Percentiles rank a stretch among this genome's conserved stretches.
Conservation (phyloP, 768 basidiomycete species). For the Rhizopogon salebrosus region DNA sequence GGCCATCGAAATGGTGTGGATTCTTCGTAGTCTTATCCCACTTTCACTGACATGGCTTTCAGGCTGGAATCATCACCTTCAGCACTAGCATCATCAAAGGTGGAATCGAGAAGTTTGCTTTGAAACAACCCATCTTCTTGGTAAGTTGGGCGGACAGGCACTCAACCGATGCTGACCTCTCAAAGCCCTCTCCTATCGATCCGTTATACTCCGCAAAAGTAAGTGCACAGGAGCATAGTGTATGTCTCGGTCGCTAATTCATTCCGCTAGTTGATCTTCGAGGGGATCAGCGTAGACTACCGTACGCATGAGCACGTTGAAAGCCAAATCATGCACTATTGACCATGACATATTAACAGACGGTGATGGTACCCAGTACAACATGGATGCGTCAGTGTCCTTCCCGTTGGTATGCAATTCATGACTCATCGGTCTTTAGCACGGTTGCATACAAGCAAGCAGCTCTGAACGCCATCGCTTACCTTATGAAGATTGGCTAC, state of each 20-base stretch:
- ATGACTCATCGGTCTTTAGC: slow-evolving; percentile 24
- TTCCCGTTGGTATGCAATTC: not conserved
- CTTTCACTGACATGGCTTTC: not conserved
- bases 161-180: not conserved
- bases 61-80: slow-evolving; percentile 72
- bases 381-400: slow-evolving; percentile 63
- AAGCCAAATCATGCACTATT: not conserved
- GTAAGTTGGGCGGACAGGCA: slow-evolving; percentile 27
- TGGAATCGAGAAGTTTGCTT: slow-evolving; percentile 66
- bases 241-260: not conserved
- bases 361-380: slow-evolving; percentile 69
- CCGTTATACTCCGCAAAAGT: slow-evolving; percentile 71
- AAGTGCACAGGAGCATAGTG: not conserved
- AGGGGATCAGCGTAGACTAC: slow-evolving; percentile 69
- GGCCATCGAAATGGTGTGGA: slow-evolving; percentile 67
- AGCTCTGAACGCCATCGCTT: slow-evolving; percentile 68
- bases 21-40: not conserved
- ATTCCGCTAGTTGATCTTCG: slow-evolving; percentile 53
- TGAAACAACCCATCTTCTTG: slow-evolving; percentile 73
- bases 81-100: slow-evolving; percentile 69
- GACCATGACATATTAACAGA: slow-evolving; percentile 30
- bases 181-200: slow-evolving; percentile 67
- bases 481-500: slow-evolving; percentile 66
- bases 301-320: slow-evolving; percentile 35
- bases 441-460: slow-evolving; percentile 80